These are phyloP conservation scores for Boletus reticulatus DNA, from an alignment of 768 basidiomycete genomes.

Conservation along the genomic window DNA sequence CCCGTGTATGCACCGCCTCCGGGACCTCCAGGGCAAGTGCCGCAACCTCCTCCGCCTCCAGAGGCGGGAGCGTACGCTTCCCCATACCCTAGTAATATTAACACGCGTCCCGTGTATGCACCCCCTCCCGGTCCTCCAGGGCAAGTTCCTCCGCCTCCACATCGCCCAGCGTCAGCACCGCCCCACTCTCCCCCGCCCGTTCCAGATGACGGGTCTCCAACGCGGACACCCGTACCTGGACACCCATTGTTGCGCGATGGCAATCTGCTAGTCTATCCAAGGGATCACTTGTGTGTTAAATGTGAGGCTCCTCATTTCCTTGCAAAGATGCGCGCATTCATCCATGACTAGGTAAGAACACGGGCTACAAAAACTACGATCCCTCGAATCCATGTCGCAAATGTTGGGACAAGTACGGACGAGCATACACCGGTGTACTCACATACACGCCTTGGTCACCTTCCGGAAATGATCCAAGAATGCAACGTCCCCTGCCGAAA, in stretches of 20 bases:
- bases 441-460: slow-evolving; percentile 46
- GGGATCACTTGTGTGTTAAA: slow-evolving; percentile 60
- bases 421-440: slow-evolving; percentile 59
- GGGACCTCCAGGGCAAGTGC: background rate
- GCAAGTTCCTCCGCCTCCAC: background rate
- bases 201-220: slow-evolving; percentile 60
- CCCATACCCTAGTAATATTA: slow-evolving; percentile 5
- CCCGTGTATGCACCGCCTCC: slow-evolving; percentile 15
- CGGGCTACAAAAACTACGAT: slow-evolving; percentile 70
- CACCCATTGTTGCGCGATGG: slow-evolving; percentile 64
- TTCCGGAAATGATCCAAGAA: slow-evolving; percentile 18
- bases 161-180: slow-evolving; percentile 15
- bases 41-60: background rate
- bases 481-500: slow-evolving; percentile 30
- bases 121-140: slow-evolving; percentile 8
- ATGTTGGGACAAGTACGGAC: slow-evolving; percentile 73
- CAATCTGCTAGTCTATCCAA: slow-evolving; percentile 67
- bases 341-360: slow-evolving; percentile 57
- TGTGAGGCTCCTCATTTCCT: slow-evolving; percentile 41
- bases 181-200: slow-evolving; percentile 7
- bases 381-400: slow-evolving; percentile 64
- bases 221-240: slow-evolving; percentile 58
- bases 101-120: slow-evolving; percentile 1
- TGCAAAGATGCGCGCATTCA: background rate
- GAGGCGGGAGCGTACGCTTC: slow-evolving; percentile 16